Evolutionary conservation across 176 grass and related monocot genomes (phyloP).

Genomic region (Pharus latifolius): DNA sequence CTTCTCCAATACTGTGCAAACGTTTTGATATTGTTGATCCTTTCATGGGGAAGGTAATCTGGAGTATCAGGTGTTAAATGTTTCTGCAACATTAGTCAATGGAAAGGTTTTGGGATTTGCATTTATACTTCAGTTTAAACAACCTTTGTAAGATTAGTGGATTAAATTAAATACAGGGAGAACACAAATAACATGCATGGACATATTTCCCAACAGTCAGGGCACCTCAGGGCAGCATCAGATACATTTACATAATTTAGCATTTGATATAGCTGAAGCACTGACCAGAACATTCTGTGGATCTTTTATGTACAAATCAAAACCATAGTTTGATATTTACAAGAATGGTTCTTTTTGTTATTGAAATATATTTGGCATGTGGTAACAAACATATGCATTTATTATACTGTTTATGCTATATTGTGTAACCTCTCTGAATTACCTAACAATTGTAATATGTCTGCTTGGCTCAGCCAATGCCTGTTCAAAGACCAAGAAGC

Average conservation of each 20-base stretch:
- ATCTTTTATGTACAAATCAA: background rate
- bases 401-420: background rate
- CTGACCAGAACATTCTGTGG: background rate
- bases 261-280: background rate
- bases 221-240: too few species aligned
- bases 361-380: background rate
- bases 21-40: slow-evolving; percentile 90
- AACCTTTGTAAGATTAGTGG: background rate
- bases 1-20: slow-evolving; percentile 84
- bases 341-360: background rate
- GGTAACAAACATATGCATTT: background rate
- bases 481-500: slow-evolving; percentile 68
- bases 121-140: background rate
- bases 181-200: too few species aligned
- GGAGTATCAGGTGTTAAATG: background rate
- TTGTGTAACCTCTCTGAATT: background rate
- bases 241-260: background rate
- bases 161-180: background rate
- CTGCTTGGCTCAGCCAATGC: slow-evolving; percentile 84
- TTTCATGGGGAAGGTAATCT: slow-evolving; percentile 92
- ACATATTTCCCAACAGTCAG: too few species aligned
- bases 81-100: background rate
- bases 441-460: too few species aligned
- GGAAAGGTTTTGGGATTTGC: background rate
- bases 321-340: too few species aligned